These are phyloP conservation scores for Paraconiothyrium brasiliense DNA, from an alignment of 2,329 filamentous ascomycete species.

Conservation along the genomic window DNA sequence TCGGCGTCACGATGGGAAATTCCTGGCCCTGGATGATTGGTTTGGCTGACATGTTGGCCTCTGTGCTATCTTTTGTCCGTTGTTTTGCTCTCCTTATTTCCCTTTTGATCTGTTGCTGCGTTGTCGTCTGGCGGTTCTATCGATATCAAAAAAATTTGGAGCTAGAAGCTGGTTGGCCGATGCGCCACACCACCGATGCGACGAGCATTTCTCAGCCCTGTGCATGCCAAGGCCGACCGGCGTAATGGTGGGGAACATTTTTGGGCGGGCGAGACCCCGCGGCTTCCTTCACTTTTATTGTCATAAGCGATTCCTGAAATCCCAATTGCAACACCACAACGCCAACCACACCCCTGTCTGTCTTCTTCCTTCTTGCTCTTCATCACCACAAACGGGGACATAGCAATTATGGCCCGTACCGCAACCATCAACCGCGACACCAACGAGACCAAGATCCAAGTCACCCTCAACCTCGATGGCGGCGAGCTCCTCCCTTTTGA, in stretches of 20 bases:
- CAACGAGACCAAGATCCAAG: constrained; percentile 97
- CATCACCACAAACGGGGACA: not conserved
- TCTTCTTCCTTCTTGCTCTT: not conserved
- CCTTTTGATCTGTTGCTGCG: not conserved
- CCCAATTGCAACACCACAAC: not conserved
- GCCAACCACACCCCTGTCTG: not conserved
- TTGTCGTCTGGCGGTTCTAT: not conserved
- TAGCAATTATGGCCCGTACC: constrained; percentile 64
- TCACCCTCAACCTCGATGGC: constrained; percentile 93
- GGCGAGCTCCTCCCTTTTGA: constrained; percentile 69
- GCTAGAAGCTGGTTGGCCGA: constrained; percentile 35
- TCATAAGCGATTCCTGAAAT: not conserved
- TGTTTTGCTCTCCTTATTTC: not conserved
- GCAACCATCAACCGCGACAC: constrained; percentile 86
- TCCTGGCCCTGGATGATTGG: constrained; percentile 23
- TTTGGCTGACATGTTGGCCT: constrained; percentile 31
- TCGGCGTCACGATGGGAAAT: constrained; percentile 35
- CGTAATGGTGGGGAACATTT: constrained; percentile 32
- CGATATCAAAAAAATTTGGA: constrained; percentile 39
- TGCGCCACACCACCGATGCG: constrained; percentile 10
- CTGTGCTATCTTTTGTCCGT: constrained; percentile 12
- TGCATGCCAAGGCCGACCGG: constrained; percentile 34
- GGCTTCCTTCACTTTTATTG: constrained; percentile 30
- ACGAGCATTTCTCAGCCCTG: constrained; percentile 36
- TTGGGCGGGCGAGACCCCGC: constrained; percentile 13